A percentile compares a stretch with the other conserved stretches of the same genome.
Conservation (phyloP, 1,139 yeast species). For the Debaryomyces udenii region DNA sequence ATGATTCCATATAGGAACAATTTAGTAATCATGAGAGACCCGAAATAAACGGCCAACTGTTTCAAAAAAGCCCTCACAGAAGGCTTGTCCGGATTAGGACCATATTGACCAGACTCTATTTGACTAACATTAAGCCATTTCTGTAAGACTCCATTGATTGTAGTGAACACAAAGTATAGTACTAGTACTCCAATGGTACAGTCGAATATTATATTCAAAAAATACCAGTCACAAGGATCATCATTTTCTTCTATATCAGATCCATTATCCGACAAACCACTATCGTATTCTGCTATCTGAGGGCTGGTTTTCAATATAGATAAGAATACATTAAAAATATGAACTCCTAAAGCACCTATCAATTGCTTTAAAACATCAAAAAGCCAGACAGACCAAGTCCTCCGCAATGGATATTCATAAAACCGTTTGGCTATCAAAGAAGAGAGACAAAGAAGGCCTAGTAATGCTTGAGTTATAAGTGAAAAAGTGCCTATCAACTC, state of each 20-base stretch:
- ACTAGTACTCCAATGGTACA: slow-evolving; percentile 95
- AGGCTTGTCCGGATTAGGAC: slow-evolving; percentile 62
- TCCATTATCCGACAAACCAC: slow-evolving; percentile 17
- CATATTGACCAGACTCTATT: slow-evolving; percentile 85
- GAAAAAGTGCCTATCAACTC: slow-evolving; percentile 76
- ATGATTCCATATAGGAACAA: slow-evolving; percentile 46
- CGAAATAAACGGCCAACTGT: slow-evolving; percentile 71
- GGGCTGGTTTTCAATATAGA: slow-evolving; percentile 55
- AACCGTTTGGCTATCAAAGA: slow-evolving; percentile 75
- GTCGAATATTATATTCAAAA: slow-evolving; percentile 81
- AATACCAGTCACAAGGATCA: slow-evolving; percentile 90
- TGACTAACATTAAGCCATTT: slow-evolving; percentile 42
- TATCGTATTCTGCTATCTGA: slow-evolving; percentile 24
- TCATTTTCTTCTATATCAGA: slow-evolving; percentile 15
- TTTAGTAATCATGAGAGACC: slow-evolving; percentile 66
- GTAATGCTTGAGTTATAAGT: slow-evolving; percentile 58
- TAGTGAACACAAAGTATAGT: slow-evolving; percentile 56
- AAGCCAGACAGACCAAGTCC: slow-evolving; percentile 88
- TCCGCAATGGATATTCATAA: slow-evolving; percentile 73
- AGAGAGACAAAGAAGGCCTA: slow-evolving; percentile 77
- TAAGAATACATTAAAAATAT: slow-evolving; percentile 72
- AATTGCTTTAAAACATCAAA: slow-evolving; percentile 91
- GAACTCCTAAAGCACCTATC: slow-evolving; percentile 83
- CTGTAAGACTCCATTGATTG: slow-evolving; percentile 47
- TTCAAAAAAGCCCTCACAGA: slow-evolving; percentile 64